These are phyloP conservation scores for Mycena epipterygia DNA, from an alignment of 768 basidiomycete genomes.

Conservation along the genomic window DNA sequence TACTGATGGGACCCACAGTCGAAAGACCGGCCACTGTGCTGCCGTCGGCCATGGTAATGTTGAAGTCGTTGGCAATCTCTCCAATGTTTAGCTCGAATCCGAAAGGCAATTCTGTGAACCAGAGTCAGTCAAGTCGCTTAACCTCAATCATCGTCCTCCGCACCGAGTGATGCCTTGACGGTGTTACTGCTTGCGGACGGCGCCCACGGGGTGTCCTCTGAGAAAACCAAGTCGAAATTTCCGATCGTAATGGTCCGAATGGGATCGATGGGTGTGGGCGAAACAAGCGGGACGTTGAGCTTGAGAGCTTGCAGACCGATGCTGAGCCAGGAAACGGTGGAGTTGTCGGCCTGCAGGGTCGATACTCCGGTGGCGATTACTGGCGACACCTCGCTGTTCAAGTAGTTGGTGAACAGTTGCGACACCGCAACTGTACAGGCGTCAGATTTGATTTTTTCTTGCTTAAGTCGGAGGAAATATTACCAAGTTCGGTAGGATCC, in stretches of 20 bases:
- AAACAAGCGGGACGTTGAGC: constrained; percentile 75
- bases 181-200: constrained; percentile 70
- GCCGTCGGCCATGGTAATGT: constrained; percentile 65
- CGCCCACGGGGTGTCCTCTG: constrained; percentile 65
- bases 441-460: constrained; percentile 8
- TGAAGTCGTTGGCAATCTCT: constrained; percentile 76
- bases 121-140: constrained; percentile 17
- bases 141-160: constrained; percentile 21
- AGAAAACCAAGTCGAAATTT: constrained; percentile 69
- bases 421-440: constrained; percentile 64
- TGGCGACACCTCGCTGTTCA: constrained; percentile 71
- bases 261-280: constrained; percentile 65
- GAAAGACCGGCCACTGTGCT: constrained; percentile 68
- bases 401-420: constrained; percentile 76
- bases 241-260: constrained; percentile 77
- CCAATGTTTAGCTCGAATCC: constrained; percentile 73
- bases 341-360: constrained; percentile 68
- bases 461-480: neutral
- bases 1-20: constrained; percentile 65
- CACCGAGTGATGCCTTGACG: constrained; percentile 72
- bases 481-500: constrained; percentile 40
- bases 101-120: constrained; percentile 72
- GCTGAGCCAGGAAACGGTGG: constrained; percentile 76
- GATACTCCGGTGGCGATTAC: constrained; percentile 74
- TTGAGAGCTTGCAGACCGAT: constrained; percentile 67